Evolutionary conservation across 2,329 filamentous ascomycete species (phyloP).

Genomic region (Mariannaea elegans): DNA sequence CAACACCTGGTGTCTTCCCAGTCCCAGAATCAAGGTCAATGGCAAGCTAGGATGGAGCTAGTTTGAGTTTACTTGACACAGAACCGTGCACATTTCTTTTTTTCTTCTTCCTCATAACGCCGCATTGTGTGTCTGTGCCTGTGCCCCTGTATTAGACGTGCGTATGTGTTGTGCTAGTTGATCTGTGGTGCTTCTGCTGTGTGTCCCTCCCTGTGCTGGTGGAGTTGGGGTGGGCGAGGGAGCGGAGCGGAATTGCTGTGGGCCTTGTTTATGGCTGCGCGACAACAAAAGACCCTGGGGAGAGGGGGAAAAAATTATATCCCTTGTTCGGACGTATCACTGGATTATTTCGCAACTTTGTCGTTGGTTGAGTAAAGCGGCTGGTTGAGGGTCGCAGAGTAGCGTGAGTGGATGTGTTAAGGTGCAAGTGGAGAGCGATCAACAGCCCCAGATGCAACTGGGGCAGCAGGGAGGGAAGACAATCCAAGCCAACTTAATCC

Average conservation of each 20-base stretch:
- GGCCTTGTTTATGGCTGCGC: slow-evolving; percentile 4
- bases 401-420: background rate
- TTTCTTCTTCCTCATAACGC: slow-evolving; percentile 35
- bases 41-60: slow-evolving; percentile 5
- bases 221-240: too few relatives aligned
- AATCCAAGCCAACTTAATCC: too few relatives aligned
- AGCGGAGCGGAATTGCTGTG: too few relatives aligned
- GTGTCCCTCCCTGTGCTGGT: too few relatives aligned
- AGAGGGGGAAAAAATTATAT: too few relatives aligned
- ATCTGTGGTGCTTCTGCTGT: too few relatives aligned
- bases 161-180: too few relatives aligned
- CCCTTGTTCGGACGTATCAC: background rate
- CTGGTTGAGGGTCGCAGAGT: background rate
- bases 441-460: background rate
- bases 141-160: too few relatives aligned
- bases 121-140: slow-evolving; percentile 34
- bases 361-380: background rate
- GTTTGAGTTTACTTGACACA: slow-evolving; percentile 5
- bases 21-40: background rate
- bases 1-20: too few relatives aligned
- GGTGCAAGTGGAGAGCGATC: background rate
- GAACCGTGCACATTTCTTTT: slow-evolving; percentile 36
- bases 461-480: background rate
- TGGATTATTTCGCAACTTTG: background rate
- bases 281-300: slow-evolving; percentile 20